Evolutionary conservation across 176 grass and related monocot genomes (phyloP).

Genomic region (Oryza australiensis): DNA sequence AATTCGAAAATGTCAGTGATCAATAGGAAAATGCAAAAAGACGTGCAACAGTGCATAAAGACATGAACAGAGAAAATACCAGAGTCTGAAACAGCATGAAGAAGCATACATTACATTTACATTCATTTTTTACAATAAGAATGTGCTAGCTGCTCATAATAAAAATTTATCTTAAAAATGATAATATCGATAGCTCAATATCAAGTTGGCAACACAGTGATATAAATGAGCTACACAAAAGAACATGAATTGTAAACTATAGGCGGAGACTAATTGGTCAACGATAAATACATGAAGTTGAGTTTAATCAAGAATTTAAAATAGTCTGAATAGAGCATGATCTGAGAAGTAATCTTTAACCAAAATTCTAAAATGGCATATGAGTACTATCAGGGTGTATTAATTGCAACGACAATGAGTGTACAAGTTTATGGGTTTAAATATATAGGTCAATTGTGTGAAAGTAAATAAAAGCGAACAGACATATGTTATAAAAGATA

Average conservation of each 20-base stretch:
- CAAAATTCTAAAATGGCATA: neutral
- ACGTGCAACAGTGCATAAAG: slow-evolving; percentile 21
- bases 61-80: slow-evolving; percentile 30
- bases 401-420: neutral
- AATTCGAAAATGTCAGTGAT: slow-evolving; percentile 20
- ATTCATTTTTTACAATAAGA: slow-evolving; percentile 24
- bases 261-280: neutral
- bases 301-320: neutral
- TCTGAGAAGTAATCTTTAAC: slow-evolving; percentile 3
- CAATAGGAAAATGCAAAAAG: slow-evolving; percentile 13
- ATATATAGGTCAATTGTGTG: slow-evolving; percentile 1
- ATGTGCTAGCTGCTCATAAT: neutral
- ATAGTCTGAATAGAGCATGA: slow-evolving; percentile 7
- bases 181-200: slow-evolving; percentile 6
- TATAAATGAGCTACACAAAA: neutral
- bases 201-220: neutral
- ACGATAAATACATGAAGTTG: neutral
- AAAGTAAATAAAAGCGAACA: slow-evolving; percentile 4
- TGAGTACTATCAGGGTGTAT: neutral
- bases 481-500: neutral
- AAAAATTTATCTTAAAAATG: neutral
- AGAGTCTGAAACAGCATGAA: slow-evolving; percentile 21
- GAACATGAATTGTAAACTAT: slow-evolving; percentile 13
- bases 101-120: neutral
- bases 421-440: neutral